Percentiles rank a stretch among this genome's conserved stretches.
phyloP scores from a whole-genome alignment of 177 flowering plant genomes.

The Telopea speciosissima region DNA sequence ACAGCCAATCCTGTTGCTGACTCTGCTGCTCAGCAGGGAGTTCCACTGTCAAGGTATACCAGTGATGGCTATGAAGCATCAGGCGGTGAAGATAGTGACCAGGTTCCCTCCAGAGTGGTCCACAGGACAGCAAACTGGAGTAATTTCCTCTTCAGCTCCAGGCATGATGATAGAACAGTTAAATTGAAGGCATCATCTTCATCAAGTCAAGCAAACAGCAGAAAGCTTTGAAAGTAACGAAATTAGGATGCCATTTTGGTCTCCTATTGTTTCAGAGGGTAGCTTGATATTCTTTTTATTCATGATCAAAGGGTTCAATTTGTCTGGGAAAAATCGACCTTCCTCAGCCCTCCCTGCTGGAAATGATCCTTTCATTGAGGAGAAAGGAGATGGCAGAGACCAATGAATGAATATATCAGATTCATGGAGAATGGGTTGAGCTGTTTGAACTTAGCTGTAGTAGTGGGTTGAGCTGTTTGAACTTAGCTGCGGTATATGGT shows the following conservation, averaged over 20 bases:
- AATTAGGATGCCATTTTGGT: conserved; percentile 2
- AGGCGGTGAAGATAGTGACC: conserved; percentile 97
- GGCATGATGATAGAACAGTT: conserved; percentile 34
- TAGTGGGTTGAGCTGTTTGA: neutral
- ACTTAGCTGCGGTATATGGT: neutral
- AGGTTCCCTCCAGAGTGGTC: conserved; percentile 51
- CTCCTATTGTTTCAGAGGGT: too few relatives aligned
- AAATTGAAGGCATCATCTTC: conserved; percentile 38
- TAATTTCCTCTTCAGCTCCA: conserved; percentile 42
- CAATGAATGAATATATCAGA: conserved; percentile 3
- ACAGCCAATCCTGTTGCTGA: conserved; percentile 32
- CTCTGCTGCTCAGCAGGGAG: conserved; percentile 30
- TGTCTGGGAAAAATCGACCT: conserved; percentile 5
- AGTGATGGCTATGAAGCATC: conserved; percentile 98
- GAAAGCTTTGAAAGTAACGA: conserved; percentile 23
- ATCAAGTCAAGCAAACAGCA: conserved; percentile 29
- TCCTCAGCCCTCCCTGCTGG: conserved; percentile 4
- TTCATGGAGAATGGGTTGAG: conserved; percentile 1
- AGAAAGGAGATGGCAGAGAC: neutral
- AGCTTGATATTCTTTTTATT: conserved; percentile 33
- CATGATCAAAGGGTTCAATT: conserved; percentile 12
- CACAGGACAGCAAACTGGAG: conserved; percentile 68
- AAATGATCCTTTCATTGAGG: neutral
- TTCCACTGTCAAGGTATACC: conserved; percentile 73
- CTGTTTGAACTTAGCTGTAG: neutral